Conservation (phyloP, 2,329 filamentous ascomycete species). For the Exophiala xenobiotica region DNA sequence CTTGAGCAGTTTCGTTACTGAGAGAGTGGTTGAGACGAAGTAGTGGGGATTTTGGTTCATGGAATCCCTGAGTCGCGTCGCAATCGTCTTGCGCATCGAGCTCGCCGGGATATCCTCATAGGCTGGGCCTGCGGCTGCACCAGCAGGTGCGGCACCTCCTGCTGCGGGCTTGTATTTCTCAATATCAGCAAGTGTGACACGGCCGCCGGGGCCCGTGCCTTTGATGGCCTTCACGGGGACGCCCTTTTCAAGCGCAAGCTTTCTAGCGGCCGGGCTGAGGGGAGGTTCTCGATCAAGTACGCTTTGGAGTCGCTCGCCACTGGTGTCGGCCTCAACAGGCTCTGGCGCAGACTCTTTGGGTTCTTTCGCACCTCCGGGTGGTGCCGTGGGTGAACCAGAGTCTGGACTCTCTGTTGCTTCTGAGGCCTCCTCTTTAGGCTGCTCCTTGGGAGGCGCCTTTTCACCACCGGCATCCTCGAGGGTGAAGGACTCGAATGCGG, state of each 20-base stretch:
- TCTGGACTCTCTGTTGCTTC: conserved; percentile 61
- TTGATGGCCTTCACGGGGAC: conserved; percentile 75
- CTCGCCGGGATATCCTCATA: conserved; percentile 83
- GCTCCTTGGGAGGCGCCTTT: conserved; percentile 59
- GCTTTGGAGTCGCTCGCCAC: conserved; percentile 70
- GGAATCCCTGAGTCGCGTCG: conserved; percentile 83
- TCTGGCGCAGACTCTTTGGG: conserved; percentile 52
- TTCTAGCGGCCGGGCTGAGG: conserved; percentile 71
- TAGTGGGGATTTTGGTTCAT: conserved; percentile 95
- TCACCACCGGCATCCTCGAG: conserved; percentile 89
- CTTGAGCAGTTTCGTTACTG: conserved; percentile 91
- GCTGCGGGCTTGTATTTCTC: conserved; percentile 72
- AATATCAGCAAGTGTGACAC: conserved; percentile 88
- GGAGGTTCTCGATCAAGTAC: conserved; percentile 78
- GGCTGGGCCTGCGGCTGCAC: conserved; percentile 57
- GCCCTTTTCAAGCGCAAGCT: conserved; percentile 80
- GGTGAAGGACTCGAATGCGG: conserved; percentile 85
- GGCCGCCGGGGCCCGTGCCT: conserved; percentile 80
- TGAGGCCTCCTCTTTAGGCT: conserved; percentile 64
- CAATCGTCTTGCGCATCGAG: conserved; percentile 98
- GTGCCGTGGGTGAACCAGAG: conserved; percentile 59
- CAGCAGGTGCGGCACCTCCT: conserved; percentile 45
- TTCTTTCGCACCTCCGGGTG: conserved; percentile 51
- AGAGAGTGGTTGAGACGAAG: conserved; percentile 89
- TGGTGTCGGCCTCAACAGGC: conserved; percentile 69